Conservation (phyloP, 257 asterid species). For the Parsonsia alboflavescens region DNA sequence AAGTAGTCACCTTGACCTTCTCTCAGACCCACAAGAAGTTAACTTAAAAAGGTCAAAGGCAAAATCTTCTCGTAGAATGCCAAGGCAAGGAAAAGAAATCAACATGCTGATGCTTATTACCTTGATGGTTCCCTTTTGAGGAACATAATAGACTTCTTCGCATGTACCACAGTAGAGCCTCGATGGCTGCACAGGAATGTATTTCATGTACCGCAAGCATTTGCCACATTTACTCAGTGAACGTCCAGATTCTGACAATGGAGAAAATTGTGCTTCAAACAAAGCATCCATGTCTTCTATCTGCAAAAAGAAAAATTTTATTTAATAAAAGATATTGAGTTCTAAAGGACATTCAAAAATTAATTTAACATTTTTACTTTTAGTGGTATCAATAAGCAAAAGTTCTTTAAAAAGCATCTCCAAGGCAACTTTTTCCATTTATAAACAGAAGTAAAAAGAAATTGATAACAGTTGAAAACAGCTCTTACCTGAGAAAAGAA, state of each 20-base stretch:
- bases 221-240: slow-evolving; percentile 87
- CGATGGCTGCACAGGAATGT: slow-evolving; percentile 76
- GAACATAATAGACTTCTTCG: slow-evolving; percentile 90
- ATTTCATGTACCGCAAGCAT: slow-evolving; percentile 90
- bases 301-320: slow-evolving; percentile 30
- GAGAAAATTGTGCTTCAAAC: slow-evolving; percentile 94
- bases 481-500: too few species aligned
- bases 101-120: slow-evolving; percentile 28
- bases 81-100: slow-evolving; percentile 1
- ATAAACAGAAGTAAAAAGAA: too few species aligned
- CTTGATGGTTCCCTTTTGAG: slow-evolving; percentile 81
- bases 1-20: too few species aligned
- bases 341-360: neutral
- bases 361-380: too few species aligned
- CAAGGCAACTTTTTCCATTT: too few species aligned
- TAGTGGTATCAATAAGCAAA: too few species aligned
- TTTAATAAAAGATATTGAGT: neutral
- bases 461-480: too few species aligned
- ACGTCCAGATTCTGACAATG: slow-evolving; percentile 82
- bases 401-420: too few species aligned
- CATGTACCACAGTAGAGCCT: slow-evolving; percentile 83
- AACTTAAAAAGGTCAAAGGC: too few species aligned
- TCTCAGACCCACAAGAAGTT: too few species aligned
- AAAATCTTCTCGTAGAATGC: neutral
- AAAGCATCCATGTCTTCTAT: slow-evolving; percentile 90